phyloP scores from a whole-genome alignment of 176 grass and related monocot species.

The Oryza officinalis region DNA sequence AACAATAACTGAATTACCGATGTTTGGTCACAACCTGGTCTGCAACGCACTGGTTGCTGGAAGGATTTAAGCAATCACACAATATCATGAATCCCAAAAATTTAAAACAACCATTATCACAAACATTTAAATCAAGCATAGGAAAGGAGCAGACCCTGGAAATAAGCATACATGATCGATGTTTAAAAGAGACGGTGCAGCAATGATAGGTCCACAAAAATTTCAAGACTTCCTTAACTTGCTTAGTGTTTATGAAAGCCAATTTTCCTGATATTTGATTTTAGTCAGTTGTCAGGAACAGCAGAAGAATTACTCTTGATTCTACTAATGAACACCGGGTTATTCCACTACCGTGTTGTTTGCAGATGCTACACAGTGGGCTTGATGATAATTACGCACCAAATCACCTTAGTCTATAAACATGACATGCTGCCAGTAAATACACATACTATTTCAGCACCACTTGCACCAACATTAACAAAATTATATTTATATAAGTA shows the following conservation, averaged over 20 bases:
- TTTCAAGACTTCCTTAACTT: not conserved
- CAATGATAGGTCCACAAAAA: not conserved
- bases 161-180: conserved; percentile 12
- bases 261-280: conserved; percentile 17
- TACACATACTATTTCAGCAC: not conserved
- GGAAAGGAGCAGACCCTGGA: not conserved
- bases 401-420: not conserved
- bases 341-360: not conserved
- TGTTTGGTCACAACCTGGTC: conserved; percentile 24
- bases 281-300: not conserved
- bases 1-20: not conserved
- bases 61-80: not conserved
- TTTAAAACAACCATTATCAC: not conserved
- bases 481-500: not conserved
- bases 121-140: conserved; percentile 22
- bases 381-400: not conserved
- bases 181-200: not conserved
- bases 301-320: not conserved
- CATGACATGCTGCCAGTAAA: not conserved
- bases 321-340: not conserved
- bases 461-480: not conserved
- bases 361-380: not conserved
- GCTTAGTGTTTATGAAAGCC: not conserved
- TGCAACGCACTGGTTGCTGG: not conserved
- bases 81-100: not conserved